These are phyloP conservation scores for Venturia nashicola DNA, from an alignment of 2,329 filamentous ascomycete species.

Conservation along the genomic window DNA sequence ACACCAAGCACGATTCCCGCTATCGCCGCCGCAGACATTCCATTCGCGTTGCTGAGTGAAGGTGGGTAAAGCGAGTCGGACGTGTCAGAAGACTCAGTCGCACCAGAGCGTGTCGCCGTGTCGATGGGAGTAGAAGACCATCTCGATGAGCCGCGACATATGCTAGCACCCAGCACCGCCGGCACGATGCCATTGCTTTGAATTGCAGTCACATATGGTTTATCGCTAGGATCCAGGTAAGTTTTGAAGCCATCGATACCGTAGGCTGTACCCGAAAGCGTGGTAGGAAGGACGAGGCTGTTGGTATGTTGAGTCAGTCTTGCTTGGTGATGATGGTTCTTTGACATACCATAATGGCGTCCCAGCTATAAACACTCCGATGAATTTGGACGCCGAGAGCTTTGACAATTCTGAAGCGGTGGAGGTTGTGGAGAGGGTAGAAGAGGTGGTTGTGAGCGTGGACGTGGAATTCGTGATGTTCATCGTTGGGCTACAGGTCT, in stretches of 20 bases:
- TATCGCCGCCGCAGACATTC: not conserved
- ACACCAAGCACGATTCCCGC: not conserved
- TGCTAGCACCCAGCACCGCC: not conserved
- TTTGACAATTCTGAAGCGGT: not conserved
- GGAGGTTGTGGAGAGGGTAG: not conserved
- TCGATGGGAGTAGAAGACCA: not conserved
- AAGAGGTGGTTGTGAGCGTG: not conserved
- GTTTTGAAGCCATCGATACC: not conserved
- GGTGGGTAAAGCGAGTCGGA: not conserved
- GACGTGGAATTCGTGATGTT: not conserved
- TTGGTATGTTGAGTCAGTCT: not conserved
- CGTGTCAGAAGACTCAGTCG: not conserved
- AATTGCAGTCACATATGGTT: not conserved
- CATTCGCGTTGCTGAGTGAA: not conserved
- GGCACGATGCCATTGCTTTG: not conserved
- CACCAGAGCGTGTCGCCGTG: not conserved
- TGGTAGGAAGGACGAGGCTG: not conserved
- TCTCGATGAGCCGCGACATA: not conserved
- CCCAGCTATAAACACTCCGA: not conserved
- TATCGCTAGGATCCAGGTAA: not conserved
- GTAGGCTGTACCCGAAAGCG: not conserved
- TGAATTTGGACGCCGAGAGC: not conserved
- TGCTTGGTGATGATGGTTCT: not conserved
- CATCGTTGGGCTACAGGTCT: not conserved
- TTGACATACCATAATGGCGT: not conserved